Conservation (phyloP, 768 basidiomycete species). For the Kwoniella dendrophila region DNA sequence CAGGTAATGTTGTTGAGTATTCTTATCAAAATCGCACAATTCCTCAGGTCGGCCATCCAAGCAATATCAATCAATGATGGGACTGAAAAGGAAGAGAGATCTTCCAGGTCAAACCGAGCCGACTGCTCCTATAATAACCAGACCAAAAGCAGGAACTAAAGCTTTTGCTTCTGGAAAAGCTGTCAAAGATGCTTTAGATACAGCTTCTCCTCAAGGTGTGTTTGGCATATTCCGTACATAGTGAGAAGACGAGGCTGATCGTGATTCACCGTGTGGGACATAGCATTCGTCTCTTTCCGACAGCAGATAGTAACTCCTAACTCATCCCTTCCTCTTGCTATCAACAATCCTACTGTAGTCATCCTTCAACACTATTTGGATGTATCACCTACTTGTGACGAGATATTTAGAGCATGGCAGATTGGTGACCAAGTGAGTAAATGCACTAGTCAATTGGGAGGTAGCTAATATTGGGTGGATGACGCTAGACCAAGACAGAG, state of each 20-base stretch:
- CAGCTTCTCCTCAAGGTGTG: constrained; percentile 46
- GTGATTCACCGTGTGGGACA: too few species aligned
- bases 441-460: too few species aligned
- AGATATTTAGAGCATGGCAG: constrained; percentile 50
- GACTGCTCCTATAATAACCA: constrained; percentile 6
- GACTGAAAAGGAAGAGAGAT: constrained; percentile 46
- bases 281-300: constrained; percentile 49
- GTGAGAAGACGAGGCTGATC: background rate
- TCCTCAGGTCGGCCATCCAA: background rate
- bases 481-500: constrained; percentile 32
- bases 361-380: constrained; percentile 53
- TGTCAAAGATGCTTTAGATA: constrained; percentile 42
- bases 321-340: constrained; percentile 45
- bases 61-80: constrained; percentile 16
- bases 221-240: background rate
- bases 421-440: constrained; percentile 35
- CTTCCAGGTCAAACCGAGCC: constrained; percentile 5
- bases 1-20: background rate
- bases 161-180: constrained; percentile 45
- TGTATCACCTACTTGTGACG: constrained; percentile 47
- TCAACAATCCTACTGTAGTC: constrained; percentile 47
- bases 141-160: constrained; percentile 36
- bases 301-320: constrained; percentile 49
- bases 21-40: background rate
- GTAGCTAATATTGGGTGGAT: background rate